Evolutionary conservation across 2,329 filamentous ascomycete species (phyloP), one percentile per base, ranked within the genome.

Genomic region (Xenosphaeropsis pyriputrescens): DNA sequence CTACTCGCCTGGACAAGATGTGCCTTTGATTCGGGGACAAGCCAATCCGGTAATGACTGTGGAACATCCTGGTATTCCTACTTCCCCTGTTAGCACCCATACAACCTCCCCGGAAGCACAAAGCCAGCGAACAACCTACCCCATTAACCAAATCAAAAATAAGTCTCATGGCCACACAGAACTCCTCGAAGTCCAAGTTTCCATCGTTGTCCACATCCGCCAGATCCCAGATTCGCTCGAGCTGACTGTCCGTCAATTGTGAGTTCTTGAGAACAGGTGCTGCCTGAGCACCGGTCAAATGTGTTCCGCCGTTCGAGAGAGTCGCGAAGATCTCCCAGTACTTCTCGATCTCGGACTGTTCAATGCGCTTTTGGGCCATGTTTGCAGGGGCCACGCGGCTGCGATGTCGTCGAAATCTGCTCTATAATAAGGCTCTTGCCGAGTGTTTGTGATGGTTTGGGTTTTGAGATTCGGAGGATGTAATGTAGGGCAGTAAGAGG

Each of bases 101-200:
- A 26, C 22, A 26, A 5, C n/a, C n/a, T 6, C 8, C 8, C 12
- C 8, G 22, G 22, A 6, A 26, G 22, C 22, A 26, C 4, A 26
- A 26, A 19, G 12, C 8, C 8, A 26, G 22, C 3, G 8, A 26
- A 26, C 8, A 26, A 29, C 29, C 17, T 17, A 93, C 85, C 51
- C 91, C 91, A 54, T 98, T 98, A 50, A 98, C 78, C 47, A 96
- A 66, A 58, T 98, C 91, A 59, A 96, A 98, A 52, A 96, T 95
- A 53, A 98, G 67, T 54, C 91, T 76, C 91, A 98, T 98, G 30
- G 88, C 91, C 41, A 98, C 91, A 60, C 91, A 98, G 59, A 98
- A 98, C 68, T 98, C 91, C 64, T 98, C 91, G 65, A 98, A 98
- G 62, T 98, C 91, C 39, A 98, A 69, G 60, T 93, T 93, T 45